These are phyloP conservation scores for Coemansia reversa DNA, from an alignment of 192 early-diverging fungal genomes.

Conservation along the genomic window DNA sequence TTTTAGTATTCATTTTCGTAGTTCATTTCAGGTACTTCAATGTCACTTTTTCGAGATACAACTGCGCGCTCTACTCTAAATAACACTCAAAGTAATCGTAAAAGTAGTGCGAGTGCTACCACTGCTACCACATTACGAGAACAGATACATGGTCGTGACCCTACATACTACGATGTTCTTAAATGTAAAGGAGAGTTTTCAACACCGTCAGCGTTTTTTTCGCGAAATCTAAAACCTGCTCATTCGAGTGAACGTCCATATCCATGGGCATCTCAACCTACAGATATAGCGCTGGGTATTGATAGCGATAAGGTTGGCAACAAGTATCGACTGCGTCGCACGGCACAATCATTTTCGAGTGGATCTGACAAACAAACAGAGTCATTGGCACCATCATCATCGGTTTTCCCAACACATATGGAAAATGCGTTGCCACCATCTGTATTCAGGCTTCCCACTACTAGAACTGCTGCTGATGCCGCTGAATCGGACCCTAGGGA, in stretches of 20 bases:
- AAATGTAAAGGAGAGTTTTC: constrained; percentile 44
- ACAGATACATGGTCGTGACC: not conserved
- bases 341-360: not conserved
- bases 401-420: constrained; percentile 5
- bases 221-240: constrained; percentile 23
- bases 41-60: constrained; percentile 29
- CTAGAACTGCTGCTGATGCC: not conserved
- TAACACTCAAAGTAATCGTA: constrained; percentile 3
- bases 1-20: not conserved
- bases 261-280: constrained; percentile 30
- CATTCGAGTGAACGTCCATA: constrained; percentile 14
- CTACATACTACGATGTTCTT: constrained; percentile 52
- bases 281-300: not conserved
- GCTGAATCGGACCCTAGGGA: not conserved
- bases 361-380: not conserved
- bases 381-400: constrained; percentile 20
- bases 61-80: constrained; percentile 14
- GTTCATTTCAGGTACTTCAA: constrained; percentile 5
- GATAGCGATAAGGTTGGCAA: not conserved
- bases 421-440: constrained; percentile 34
- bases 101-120: not conserved
- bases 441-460: constrained; percentile 37
- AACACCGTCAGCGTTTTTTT: constrained; percentile 32
- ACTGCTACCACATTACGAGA: not conserved
- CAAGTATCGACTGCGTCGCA: constrained; percentile 34